Conservation (phyloP, 148 eudicot species). For the Rhododendron molle region DNA sequence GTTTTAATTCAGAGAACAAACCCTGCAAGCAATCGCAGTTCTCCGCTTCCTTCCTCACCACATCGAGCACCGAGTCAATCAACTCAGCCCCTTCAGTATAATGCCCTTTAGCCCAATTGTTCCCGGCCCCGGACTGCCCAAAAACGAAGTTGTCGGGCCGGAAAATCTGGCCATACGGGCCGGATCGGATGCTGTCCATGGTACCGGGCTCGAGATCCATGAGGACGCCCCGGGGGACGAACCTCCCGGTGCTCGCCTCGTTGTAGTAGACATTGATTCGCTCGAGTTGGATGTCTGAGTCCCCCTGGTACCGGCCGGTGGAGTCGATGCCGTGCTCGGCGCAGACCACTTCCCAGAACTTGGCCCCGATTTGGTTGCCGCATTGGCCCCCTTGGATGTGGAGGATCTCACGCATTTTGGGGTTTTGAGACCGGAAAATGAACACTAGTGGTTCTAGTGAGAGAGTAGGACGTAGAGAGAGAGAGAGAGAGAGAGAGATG, state of each 20-base stretch:
- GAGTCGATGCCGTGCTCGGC: slow-evolving; percentile 36
- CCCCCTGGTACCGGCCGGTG: slow-evolving; percentile 29
- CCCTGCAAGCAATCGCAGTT: slow-evolving; percentile 34
- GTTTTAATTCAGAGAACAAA: background rate
- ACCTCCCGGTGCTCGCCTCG: slow-evolving; percentile 30
- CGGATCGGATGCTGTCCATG: slow-evolving; percentile 31
- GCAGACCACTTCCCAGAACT: slow-evolving; percentile 7
- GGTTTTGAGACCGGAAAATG: background rate
- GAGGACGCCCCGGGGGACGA: slow-evolving; percentile 28
- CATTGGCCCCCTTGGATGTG: slow-evolving; percentile 40
- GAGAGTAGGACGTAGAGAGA: background rate
- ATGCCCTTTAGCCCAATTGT: background rate
- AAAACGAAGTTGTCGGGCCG: background rate
- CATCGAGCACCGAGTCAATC: slow-evolving; percentile 33
- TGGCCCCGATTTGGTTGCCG: slow-evolving; percentile 19
- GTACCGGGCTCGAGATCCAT: slow-evolving; percentile 35
- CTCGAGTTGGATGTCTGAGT: slow-evolving; percentile 31
- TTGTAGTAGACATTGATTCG: slow-evolving; percentile 35
- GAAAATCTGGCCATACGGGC: background rate
- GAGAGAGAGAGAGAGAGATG: background rate
- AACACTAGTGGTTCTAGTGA: background rate
- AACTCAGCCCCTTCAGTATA: slow-evolving; percentile 33
- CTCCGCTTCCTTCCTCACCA: slow-evolving; percentile 34
- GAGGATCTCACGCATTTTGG: slow-evolving; percentile 29
- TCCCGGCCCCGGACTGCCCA: background rate